Base-by-base conservation (phyloP, 164 flowering plant species). In the Taxillus chinensis region DNA sequence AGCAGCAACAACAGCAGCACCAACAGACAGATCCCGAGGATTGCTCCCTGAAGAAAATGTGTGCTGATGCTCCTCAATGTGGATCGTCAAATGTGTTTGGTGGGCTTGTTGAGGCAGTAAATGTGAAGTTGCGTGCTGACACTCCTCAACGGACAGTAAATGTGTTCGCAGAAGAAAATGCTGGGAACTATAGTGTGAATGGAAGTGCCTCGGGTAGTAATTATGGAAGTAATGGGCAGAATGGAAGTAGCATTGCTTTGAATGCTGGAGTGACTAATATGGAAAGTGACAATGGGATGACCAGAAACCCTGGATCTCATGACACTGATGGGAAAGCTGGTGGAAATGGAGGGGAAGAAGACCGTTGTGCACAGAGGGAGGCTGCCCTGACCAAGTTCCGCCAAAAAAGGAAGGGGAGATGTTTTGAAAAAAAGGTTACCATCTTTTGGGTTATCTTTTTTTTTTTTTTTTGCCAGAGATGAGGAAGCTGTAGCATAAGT, bases 331-430 rank as follows among this genome's bases (percentile, higher is more conserved):
- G 76, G 3, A 75, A 63, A 51, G 74, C 69, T 39, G 65, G 72
- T 50, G 77, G 71, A 7, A 70, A 60, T 70, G 82, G 77, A 64
- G 68, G 65, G 38, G 87, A 83, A 60, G 83, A 80, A 63, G 75
- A 68, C 42, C 78, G 84, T 50, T 71, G 70, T 59, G 79, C 92
- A 16, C 82, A 82, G 57, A 80, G 95, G 67, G 89, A 76, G 70
- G 95, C 92, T 54, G 95, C 95, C 48, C 73, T 92, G 77, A 79
- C 66, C 71, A 89, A 89, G 63, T 92, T 86, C 70, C 83, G 91
- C 38, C 89, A 78, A 74, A 87, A 89, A 73, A 74, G 89, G 64
- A 89, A 87, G 67, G 96, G 86, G 51, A 77, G 90, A 72, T 87
- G 95, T 75, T 90, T 83, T 52, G 86, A 82, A 58, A 90, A 82